Conservation (phyloP, 495 filamentous ascomycete genomes). For the Venustampulla echinocandica region DNA sequence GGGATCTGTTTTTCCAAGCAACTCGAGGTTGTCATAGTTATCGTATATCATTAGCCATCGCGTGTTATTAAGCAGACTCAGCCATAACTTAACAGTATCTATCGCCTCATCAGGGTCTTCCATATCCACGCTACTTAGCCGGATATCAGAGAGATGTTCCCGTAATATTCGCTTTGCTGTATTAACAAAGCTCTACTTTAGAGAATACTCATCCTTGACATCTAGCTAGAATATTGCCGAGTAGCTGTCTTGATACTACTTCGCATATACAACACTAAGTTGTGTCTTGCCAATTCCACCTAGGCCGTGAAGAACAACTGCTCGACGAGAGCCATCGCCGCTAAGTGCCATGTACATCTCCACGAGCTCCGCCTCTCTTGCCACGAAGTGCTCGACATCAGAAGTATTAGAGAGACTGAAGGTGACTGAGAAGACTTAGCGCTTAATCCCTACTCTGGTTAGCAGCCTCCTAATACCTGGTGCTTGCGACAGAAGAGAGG, state of each 20-base stretch:
- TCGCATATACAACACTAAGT: conserved; percentile 19
- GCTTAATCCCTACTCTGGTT: conserved; percentile 13
- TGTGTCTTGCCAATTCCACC: conserved; percentile 23
- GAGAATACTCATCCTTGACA: conserved; percentile 22
- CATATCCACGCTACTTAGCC: conserved; percentile 10
- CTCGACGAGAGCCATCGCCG: conserved; percentile 19
- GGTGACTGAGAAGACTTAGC: conserved; percentile 14
- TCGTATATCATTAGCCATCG: conserved; percentile 36
- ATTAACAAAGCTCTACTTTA: conserved; percentile 28
- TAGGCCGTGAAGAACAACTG: conserved; percentile 21
- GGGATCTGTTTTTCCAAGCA: conserved; percentile 13
- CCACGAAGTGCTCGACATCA: conserved; percentile 14
- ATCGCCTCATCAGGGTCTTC: conserved; percentile 18
- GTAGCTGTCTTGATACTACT: conserved; percentile 17
- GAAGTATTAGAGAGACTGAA: conserved; percentile 11
- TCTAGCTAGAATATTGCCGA: conserved; percentile 21
- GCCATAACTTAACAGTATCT: conserved; percentile 28
- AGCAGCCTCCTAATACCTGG: conserved; percentile 8
- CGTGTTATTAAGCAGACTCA: conserved; percentile 29
- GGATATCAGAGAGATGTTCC: conserved; percentile 17
- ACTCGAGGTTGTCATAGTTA: conserved; percentile 32
- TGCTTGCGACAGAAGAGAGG: conserved; percentile 1
- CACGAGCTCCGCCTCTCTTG: conserved; percentile 20
- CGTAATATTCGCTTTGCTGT: conserved; percentile 23
- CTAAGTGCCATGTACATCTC: conserved; percentile 22